phyloP scores from a whole-genome alignment of 371 early-diverging fungal species.

The Blakeslea trispora region DNA sequence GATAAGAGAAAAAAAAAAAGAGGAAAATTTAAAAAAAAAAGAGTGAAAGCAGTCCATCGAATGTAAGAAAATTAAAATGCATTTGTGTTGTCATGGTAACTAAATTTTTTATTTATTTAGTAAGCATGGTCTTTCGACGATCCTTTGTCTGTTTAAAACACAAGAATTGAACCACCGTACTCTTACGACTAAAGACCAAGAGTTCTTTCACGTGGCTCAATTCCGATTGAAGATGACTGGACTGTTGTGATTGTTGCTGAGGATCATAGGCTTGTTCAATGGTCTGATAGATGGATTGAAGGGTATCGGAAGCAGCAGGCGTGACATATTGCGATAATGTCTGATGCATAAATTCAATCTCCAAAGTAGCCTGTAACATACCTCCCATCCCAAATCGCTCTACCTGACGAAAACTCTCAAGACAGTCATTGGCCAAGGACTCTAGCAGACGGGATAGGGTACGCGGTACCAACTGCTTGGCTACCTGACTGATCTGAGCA shows the following conservation, averaged over 20 bases:
- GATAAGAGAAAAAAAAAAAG: too few species aligned
- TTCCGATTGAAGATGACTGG: slow-evolving; percentile 59
- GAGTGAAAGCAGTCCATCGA: too few species aligned
- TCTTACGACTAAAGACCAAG: slow-evolving; percentile 64
- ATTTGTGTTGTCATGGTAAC: too few species aligned
- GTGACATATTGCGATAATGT: slow-evolving; percentile 73
- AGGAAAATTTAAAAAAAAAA: too few species aligned
- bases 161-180: slow-evolving; percentile 74
- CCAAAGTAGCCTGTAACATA: slow-evolving; percentile 88
- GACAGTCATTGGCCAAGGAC: slow-evolving; percentile 74
- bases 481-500: slow-evolving; percentile 80
- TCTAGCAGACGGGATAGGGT: slow-evolving; percentile 74
- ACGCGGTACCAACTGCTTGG: slow-evolving; percentile 73
- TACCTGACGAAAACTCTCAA: slow-evolving; percentile 75
- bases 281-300: slow-evolving; percentile 68
- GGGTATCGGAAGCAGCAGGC: slow-evolving; percentile 57
- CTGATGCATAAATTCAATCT: slow-evolving; percentile 85
- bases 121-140: slow-evolving; percentile 24
- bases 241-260: slow-evolving; percentile 46
- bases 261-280: slow-evolving; percentile 69
- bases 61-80: too few species aligned
- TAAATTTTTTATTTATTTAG: slow-evolving; percentile 9
- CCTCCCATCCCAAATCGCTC: slow-evolving; percentile 89
- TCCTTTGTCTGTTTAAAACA: slow-evolving; percentile 70
- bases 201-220: slow-evolving; percentile 65